A percentile compares a stretch with the other conserved stretches of the same genome.
Conservation (phyloP, 129 eudicot species). For the sunflower (Helianthus annuus) region HanXRQr2.0-SUNRISE NC_035440.2:87779755-87780254, state of each 20-base stretch:
- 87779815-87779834: conserved; percentile 70
- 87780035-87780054: conserved; percentile 51
- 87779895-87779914: conserved; percentile 55
- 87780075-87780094: conserved; percentile 16
- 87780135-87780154: not conserved
- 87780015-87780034: conserved; percentile 42
- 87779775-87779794: conserved; percentile 60
- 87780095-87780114: conserved; percentile 6
- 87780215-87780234: no score
- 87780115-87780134: not conserved
- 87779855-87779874: conserved; percentile 53
- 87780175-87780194: no score
- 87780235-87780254: no score
- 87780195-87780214: no score
- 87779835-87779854: conserved; percentile 55
- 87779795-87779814: conserved; percentile 55
- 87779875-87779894: conserved; percentile 58
- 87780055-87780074: conserved; percentile 45
- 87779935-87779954: conserved; percentile 46
- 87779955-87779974: conserved; percentile 47
- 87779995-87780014: conserved; percentile 69
- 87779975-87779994: conserved; percentile 51
- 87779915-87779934: conserved; percentile 72
- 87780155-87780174: no score
- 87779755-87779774: conserved; percentile 57